Conservation (phyloP, 1,284 basidiomycete species). For the Heterobasidion parviporum region DNA sequence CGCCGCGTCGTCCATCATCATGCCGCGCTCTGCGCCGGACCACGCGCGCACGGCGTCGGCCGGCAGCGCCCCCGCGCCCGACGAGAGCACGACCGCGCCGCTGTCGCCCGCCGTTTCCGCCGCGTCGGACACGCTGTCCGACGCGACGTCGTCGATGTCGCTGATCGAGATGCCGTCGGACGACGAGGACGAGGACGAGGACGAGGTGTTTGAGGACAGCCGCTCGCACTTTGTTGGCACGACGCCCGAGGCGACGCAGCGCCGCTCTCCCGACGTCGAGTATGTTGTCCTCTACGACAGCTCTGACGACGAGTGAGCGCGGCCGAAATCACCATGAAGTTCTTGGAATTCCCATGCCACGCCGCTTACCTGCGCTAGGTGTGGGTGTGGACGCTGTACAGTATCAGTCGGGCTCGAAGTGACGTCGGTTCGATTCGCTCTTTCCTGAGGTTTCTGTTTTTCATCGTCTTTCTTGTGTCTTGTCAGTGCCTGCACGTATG, state of each 20-base stretch:
- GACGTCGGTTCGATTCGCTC: no score
- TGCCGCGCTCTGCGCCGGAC: slow-evolving; percentile 33
- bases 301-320: slow-evolving; percentile 33
- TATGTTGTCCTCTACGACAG: slow-evolving; percentile 69
- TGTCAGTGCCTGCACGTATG: no score
- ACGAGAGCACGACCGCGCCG: slow-evolving; percentile 25
- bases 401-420: no score
- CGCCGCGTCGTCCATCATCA: slow-evolving; percentile 60
- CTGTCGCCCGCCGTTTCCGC: slow-evolving; percentile 33
- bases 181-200: slow-evolving; percentile 34
- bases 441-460: no score
- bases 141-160: slow-evolving; percentile 26
- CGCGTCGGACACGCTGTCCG: slow-evolving; percentile 46
- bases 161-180: slow-evolving; percentile 48
- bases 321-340: background rate
- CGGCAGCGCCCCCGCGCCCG: slow-evolving; percentile 12
- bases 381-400: no score
- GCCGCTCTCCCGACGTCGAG: slow-evolving; percentile 30
- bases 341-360: no score
- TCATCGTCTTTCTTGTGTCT: no score
- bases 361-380: no score
- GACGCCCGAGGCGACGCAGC: slow-evolving; percentile 17
- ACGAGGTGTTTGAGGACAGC: slow-evolving; percentile 50
- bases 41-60: slow-evolving; percentile 9
- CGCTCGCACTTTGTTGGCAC: slow-evolving; percentile 32